Base-by-base conservation (phyloP, 805 yeast genomes). In the Suhomyces sp. region DNA sequence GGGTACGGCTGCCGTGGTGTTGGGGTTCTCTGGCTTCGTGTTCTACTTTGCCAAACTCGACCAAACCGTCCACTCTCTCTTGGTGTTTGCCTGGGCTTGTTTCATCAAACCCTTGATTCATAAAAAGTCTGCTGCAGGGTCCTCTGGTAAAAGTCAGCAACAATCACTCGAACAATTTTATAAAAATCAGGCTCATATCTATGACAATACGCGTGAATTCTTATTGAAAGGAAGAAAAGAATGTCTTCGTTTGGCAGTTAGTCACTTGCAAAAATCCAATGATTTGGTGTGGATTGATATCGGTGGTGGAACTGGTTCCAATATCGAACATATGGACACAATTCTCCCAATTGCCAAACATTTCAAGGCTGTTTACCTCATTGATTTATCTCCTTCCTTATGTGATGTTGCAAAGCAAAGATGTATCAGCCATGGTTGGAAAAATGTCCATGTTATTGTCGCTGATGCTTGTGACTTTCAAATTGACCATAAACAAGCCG, bases 241-340 rank as follows among this genome's bases (percentile, higher is more conserved):
- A 37, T 79, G 86, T 38, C 64, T 83, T 36, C 68, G 68, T 33
- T 55, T 83, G 39, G 83, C 85, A 1, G 70, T 66, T 19, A 56
- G 81, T 17, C 88, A 83, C 55, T 58, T 81, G 23, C 52, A 42
- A 22, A 65, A 63, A 34, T 58, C 56, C 18, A 51, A 55, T 25
- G 70, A 72, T 33, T 60, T 81, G 28, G 77, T 81, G 28, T 83
- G 90, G 90, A 69, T 83, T 32, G 90, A 83, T 54, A 74, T 86
- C 51, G 95, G 95, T 33, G 95, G 95, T 20, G 95, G 95, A 16
- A 85, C 95, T 5, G 95, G 95, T 31, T 70, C 79, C 58, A 85
- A 85, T 60, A 81, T 85, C 49, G 93, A 85, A 58, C 70, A 73
- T 48, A 85, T 85, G 95, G 67, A 81, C 53, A 53, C 65, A 27